Evolutionary conservation across 2,329 filamentous ascomycete species (phyloP).

Genomic region (Trichoderma gracile): DNA sequence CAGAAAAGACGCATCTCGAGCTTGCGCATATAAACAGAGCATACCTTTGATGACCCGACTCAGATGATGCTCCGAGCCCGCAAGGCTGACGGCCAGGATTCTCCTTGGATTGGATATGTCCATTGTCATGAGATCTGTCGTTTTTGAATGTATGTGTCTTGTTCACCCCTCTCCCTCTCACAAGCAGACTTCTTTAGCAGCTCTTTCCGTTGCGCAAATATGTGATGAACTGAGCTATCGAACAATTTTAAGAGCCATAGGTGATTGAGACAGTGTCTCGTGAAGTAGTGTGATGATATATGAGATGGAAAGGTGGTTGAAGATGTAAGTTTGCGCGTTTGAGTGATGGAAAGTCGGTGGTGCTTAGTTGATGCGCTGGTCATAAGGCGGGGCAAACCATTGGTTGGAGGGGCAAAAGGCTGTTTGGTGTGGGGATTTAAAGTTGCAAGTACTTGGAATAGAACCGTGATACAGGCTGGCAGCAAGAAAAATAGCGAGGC

Average conservation of each 20-base stretch:
- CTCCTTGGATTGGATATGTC: conserved; percentile 55
- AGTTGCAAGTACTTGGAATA: background rate
- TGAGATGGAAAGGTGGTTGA: too few relatives aligned
- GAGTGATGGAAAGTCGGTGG: background rate
- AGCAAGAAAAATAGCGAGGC: too few relatives aligned
- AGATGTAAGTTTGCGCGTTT: too few relatives aligned
- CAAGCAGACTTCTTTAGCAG: too few relatives aligned
- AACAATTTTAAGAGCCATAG: too few relatives aligned
- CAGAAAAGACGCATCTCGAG: background rate
- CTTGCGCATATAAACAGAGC: background rate
- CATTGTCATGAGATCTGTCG: background rate
- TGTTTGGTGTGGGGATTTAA: background rate
- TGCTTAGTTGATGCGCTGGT: conserved; percentile 10
- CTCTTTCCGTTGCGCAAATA: too few relatives aligned
- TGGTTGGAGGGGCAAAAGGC: background rate
- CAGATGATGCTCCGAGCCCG: conserved; percentile 49
- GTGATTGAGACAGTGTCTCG: too few relatives aligned
- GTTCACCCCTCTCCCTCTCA: too few relatives aligned
- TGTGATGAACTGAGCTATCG: too few relatives aligned
- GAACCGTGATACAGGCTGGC: too few relatives aligned
- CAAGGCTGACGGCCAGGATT: conserved; percentile 58
- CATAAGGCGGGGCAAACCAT: background rate
- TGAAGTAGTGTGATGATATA: too few relatives aligned
- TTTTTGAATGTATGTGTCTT: too few relatives aligned
- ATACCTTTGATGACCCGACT: conserved; percentile 56